Percentiles rank a stretch among this genome's conserved stretches.
These are phyloP conservation scores for Alnus glutinosa DNA, from an alignment of 306 rosid genomes.

Conservation along the genomic window DNA sequence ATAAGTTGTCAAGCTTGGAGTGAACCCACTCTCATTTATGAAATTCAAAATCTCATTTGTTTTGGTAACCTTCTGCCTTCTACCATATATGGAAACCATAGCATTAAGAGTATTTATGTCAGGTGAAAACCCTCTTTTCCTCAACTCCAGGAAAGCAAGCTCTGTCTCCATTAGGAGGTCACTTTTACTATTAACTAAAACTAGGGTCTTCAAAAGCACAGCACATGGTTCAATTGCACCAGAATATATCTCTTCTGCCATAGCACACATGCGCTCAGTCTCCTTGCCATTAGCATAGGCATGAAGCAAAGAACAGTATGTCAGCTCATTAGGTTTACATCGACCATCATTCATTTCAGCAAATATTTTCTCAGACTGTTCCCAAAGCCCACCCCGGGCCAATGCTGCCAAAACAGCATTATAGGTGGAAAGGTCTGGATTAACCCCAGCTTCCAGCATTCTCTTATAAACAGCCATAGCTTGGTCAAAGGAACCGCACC, in stretches of 20 bases:
- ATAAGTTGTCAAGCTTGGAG: conserved; percentile 88
- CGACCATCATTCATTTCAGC: conserved; percentile 75
- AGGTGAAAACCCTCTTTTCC: conserved; percentile 60
- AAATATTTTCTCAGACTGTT: conserved; percentile 79
- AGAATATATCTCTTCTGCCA: conserved; percentile 77
- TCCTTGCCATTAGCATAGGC: conserved; percentile 90
- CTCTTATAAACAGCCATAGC: conserved; percentile 76
- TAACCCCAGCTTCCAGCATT: conserved; percentile 86
- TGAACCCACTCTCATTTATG: conserved; percentile 69
- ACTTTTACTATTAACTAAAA: conserved; percentile 74
- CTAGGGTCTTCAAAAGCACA: conserved; percentile 89
- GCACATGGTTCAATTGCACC: conserved; percentile 59
- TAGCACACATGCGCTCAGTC: conserved; percentile 58
- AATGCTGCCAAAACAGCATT: conserved; percentile 89
- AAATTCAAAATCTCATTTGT: conserved; percentile 70
- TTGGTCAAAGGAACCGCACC: conserved; percentile 84
- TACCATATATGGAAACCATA: conserved; percentile 88
- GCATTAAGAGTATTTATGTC: conserved; percentile 80
- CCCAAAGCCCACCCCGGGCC: conserved; percentile 93
- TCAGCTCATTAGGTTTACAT: conserved; percentile 81
- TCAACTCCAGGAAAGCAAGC: conserved; percentile 67
- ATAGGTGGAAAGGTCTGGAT: conserved; percentile 84
- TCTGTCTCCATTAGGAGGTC: conserved; percentile 82
- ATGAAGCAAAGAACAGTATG: conserved; percentile 86
- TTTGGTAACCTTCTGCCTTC: conserved; percentile 76